A percentile compares a stretch with the other conserved stretches of the same genome.
Evolutionary conservation across 1,284 basidiomycete species (phyloP).

Genomic region (Volvariella volvacea): DNA sequence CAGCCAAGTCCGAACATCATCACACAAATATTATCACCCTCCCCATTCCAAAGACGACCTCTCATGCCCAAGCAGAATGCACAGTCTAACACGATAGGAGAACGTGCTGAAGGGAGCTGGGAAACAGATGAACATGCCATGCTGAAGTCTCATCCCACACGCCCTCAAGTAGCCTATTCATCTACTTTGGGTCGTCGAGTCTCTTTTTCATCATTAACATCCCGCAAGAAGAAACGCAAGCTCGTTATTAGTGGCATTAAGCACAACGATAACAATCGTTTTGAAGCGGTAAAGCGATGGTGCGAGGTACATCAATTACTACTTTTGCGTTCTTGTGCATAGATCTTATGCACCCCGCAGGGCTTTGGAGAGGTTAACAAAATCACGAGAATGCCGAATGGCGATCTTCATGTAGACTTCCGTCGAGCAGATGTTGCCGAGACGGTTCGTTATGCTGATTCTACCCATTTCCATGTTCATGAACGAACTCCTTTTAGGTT

Average conservation of each 20-base stretch:
- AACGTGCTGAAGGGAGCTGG: slow-evolving; percentile 27
- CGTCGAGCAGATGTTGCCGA: slow-evolving; percentile 69
- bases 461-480: slow-evolving; percentile 3
- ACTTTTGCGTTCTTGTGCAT: background rate
- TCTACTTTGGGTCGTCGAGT: slow-evolving; percentile 31
- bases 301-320: slow-evolving; percentile 46
- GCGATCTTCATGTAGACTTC: slow-evolving; percentile 68
- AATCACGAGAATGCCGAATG: slow-evolving; percentile 64
- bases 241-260: slow-evolving; percentile 51
- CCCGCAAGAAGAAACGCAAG: slow-evolving; percentile 43
- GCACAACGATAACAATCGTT: slow-evolving; percentile 38
- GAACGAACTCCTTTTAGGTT: slow-evolving; percentile 35
- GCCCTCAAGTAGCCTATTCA: slow-evolving; percentile 30
- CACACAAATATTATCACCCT: background rate
- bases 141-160: slow-evolving; percentile 17
- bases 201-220: slow-evolving; percentile 37
- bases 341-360: slow-evolving; percentile 24
- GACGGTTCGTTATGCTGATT: slow-evolving; percentile 40
- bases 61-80: too few species aligned
- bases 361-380: slow-evolving; percentile 67
- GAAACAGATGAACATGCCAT: slow-evolving; percentile 16
- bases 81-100: too few species aligned
- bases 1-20: slow-evolving; percentile 1
- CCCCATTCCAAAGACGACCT: too few species aligned
- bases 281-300: slow-evolving; percentile 58